Base-by-base conservation (phyloP, 2,329 filamentous ascomycete species). In the Aspergillus sp. region DNA sequence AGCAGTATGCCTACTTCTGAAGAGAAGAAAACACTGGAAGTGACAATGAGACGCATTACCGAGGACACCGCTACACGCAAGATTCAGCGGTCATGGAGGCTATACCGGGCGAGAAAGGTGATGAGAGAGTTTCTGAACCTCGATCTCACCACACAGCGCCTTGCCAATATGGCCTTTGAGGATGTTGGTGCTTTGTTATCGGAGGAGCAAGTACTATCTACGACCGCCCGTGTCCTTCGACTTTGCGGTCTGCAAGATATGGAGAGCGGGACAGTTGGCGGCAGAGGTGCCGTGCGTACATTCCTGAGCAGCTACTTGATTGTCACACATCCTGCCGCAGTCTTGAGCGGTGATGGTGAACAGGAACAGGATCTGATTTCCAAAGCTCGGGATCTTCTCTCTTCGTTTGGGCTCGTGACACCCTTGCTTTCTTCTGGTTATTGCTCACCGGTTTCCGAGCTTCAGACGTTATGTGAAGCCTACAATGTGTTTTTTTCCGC, bases 231-330 rank as follows among this genome's bases (percentile, higher is more conserved):
- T 61, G 77, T 89, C 23, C 82, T 89, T 64, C 80, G 79, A n/a
- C 75, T 87, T 11, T 84, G 87, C 51, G 81, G 81, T 2, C 71
- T 89, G 31, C 80, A 83, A 55, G 84, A 87, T 62, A 76, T 77
- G 62, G 80, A 82, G 52, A 80, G 80, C 46, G 79, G 80, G 1
- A 77, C 77, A 38, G 72, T 81, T 64, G 77, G 79, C 7, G 77
- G 83, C 59, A 78, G 81, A 65, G 84, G 84, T 43, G 80, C 82
- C n/a, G 80, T 85, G 41, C 79, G 86, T 61, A 87, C 85, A 2
- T 89, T 89, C 67, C 79, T 89, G 47, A 88, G 85, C 71, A 84
- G 85, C 34, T 89, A 86, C 71, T 77, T 89, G 53, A 86, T 89
- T 56, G 76, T 87, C 19, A 85, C 84, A 3, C 87, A 89, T 72